Percentiles rank a stretch among this genome's conserved stretches.
Evolutionary conservation across 192 early-diverging fungal species (phyloP).

Genomic region (Coemansia sp.): DNA sequence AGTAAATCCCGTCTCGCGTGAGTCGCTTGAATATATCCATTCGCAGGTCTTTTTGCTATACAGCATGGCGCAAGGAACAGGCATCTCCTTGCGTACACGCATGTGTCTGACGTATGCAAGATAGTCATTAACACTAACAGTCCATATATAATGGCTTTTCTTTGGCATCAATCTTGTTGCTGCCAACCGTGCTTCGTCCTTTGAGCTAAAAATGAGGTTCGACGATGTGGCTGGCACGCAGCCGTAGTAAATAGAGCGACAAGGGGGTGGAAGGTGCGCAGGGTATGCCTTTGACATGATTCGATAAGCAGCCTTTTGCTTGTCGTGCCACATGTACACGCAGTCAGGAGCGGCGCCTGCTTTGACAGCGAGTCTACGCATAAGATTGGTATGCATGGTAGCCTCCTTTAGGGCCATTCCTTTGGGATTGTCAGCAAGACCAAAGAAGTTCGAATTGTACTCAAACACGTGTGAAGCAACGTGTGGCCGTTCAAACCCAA

Average conservation of each 20-base stretch:
- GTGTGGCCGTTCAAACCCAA: conserved; percentile 39
- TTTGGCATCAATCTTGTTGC: conserved; percentile 17
- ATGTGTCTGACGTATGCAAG: conserved; percentile 27
- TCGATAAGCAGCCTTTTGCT: conserved; percentile 51
- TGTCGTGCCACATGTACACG: conserved; percentile 52
- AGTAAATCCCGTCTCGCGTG: not conserved
- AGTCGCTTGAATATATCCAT: conserved; percentile 16
- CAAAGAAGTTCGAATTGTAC: conserved; percentile 49
- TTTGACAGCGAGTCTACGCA: conserved; percentile 24
- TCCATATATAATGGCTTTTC: conserved; percentile 19
- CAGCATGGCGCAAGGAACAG: conserved; percentile 46
- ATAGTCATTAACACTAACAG: conserved; percentile 42
- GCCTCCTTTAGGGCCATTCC: conserved; percentile 26
- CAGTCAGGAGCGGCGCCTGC: conserved; percentile 26
- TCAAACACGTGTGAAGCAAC: conserved; percentile 24
- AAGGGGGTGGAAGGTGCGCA: conserved; percentile 32
- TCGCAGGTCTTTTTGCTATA: conserved; percentile 22
- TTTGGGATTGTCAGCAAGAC: conserved; percentile 42
- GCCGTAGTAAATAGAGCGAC: conserved; percentile 47
- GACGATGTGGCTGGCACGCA: conserved; percentile 29
- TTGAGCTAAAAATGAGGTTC: conserved; percentile 37
- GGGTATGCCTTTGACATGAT: conserved; percentile 44
- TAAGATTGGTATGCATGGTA: conserved; percentile 20
- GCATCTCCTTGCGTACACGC: conserved; percentile 26
- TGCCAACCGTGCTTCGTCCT: conserved; percentile 23